Evolutionary conservation across 768 basidiomycete genomes (phyloP), one percentile per base, ranked within the genome.

Genomic region (Scleroderma bovista): DNA sequence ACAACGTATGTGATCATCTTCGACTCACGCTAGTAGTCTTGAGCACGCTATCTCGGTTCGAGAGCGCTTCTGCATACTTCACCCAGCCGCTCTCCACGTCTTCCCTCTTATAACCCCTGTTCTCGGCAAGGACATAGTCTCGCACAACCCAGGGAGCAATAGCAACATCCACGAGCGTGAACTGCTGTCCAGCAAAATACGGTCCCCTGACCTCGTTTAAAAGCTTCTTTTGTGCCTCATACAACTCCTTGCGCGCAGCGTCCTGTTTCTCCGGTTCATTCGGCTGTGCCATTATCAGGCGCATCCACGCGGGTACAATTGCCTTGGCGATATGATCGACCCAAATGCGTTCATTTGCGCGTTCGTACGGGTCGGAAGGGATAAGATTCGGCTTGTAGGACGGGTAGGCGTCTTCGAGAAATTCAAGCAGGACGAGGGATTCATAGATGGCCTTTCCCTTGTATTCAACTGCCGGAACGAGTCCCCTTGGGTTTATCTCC

Each of bases 401-500:
- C 10, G 52, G 53, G 60, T 74, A 81, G 4, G 76, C 73, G 45
- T 86, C 84, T 56, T 86, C 83, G 51, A 86, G 70, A 62, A 83
- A 83, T 62, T 86, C 83, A 63, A 75, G 75, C 40, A 86, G 64
- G 44, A 86, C 70, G 47, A 81, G 72, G 4, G 79, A 81, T 55
- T 86, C 84, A 66, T 86, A 82, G 5, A 87, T 60, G 1, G 81
- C 78, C 49, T 72, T 75, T 16, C 69, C 70, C 31, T 68, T 60
- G 48, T 77, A 76, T 46, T 77, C 75, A 60, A 81, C 70, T 0
- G 76, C 70, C 0, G 85, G 84, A 11, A 88, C 84, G 39, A 86
- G 75, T 6, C 86, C 85, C 57, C 80, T 83, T 0, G 86, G 84
- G 52, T 84, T 85, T 57, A 87, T 75, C 31, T 70, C 72, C 26